Base-by-base conservation (phyloP, 2,329 filamentous ascomycete genomes). In the Colletotrichum chlorophyti region DNA sequence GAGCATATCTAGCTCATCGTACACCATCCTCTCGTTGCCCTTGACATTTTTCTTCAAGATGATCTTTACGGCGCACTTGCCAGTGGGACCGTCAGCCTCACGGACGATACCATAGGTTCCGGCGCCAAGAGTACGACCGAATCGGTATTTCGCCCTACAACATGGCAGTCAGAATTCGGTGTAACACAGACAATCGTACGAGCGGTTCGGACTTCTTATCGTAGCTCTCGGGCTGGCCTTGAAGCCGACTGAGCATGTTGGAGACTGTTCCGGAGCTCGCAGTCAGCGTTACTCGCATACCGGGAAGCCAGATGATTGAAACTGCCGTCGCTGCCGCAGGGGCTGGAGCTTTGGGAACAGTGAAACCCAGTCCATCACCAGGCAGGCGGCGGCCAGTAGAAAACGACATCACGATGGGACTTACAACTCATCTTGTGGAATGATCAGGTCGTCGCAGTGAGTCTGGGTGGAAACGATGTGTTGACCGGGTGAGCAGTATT, bases 11-110 rank as follows among this genome's bases (percentile, higher is more conserved):
- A 99, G 83, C 79, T 99, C 95, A 74, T 99, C 95, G 74, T 96
- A 95, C 35, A 99, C 95, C 95, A 99, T 99, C 74, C 90, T 87
- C 81, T 99, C 95, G 69, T 98, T 98, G 64, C 93, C 94, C 74
- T 93, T 96, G 72, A 99, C 94, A 76, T 97, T 98, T 82, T 97
- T 97, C 85, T 99, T 99, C 70, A 98, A 81, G 75, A 99, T 99
- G 74, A 99, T 98, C 83, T 99, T 99, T 76, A 99, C 86, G 35
- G 95, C 95, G 61, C 96, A 93, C 81, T 97, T 85, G 73, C 92
- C 91, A 17, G 84, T 83, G 37, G 89, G 86, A 66, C 91, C 85
- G 62, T 97, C 93, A 60, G 95, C 95, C 78, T 99, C 95, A 68
- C 95, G 88, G 69, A 99, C 95, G 70, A 99, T 96, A 70, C 95